phyloP scores from a whole-genome alignment of 2,329 filamentous ascomycete genomes.

The Epichloe hybrida region DNA sequence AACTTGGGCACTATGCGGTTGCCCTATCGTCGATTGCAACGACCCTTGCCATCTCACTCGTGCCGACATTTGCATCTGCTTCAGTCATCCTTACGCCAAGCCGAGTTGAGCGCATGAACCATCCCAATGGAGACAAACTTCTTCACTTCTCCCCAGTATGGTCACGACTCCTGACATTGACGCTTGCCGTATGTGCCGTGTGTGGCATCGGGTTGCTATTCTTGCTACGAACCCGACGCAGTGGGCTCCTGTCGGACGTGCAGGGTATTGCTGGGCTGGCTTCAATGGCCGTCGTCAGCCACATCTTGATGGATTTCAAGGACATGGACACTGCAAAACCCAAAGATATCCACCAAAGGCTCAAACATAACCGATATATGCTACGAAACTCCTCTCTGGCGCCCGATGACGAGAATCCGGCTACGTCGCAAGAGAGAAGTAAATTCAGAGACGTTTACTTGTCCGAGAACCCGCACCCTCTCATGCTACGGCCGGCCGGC shows the following conservation, averaged over 20 bases:
- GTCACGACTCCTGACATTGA: slow-evolving; percentile 46
- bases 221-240: slow-evolving; percentile 47
- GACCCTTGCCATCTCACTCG: slow-evolving; percentile 51
- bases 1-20: slow-evolving; percentile 53
- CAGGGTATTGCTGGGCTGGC: slow-evolving; percentile 62
- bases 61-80: slow-evolving; percentile 55
- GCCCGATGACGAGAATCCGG: slow-evolving; percentile 41
- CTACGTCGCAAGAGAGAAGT: slow-evolving; percentile 28
- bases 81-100: slow-evolving; percentile 43
- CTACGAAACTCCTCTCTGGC: slow-evolving; percentile 58
- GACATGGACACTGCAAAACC: slow-evolving; percentile 56
- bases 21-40: slow-evolving; percentile 51
- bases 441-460: slow-evolving; percentile 35
- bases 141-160: slow-evolving; percentile 43
- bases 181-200: slow-evolving; percentile 42
- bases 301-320: slow-evolving; percentile 62
- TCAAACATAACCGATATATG: slow-evolving; percentile 55
- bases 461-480: slow-evolving; percentile 50
- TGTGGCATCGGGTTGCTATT: slow-evolving; percentile 45
- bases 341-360: slow-evolving; percentile 51
- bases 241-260: slow-evolving; percentile 54
- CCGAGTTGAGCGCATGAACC: slow-evolving; percentile 26
- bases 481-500: slow-evolving; percentile 50
- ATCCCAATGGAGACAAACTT: slow-evolving; percentile 33
- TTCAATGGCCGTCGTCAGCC: slow-evolving; percentile 60